Conservation (phyloP, 2,329 filamentous ascomycete species). For the Neofusicoccum sp. region DNA sequence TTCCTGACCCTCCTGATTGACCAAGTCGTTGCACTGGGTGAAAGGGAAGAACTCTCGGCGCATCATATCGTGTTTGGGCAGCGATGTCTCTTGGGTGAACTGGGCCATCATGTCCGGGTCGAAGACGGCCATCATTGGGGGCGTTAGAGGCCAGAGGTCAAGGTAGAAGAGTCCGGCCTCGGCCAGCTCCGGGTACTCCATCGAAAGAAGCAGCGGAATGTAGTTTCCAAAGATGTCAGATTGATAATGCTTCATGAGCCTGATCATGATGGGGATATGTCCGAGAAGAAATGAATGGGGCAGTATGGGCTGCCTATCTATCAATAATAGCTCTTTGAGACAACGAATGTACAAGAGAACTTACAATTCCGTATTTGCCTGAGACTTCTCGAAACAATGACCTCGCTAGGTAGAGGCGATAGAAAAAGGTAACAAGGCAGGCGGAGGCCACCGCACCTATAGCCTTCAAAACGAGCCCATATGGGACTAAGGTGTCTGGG, state of each 20-base stretch:
- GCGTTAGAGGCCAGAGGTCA: neutral
- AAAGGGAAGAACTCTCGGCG: neutral
- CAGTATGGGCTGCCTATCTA: no score
- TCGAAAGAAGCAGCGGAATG: neutral
- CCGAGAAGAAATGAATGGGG: neutral
- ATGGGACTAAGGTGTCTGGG: no score
- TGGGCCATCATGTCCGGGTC: neutral
- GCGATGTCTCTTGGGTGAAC: neutral
- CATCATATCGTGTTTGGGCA: neutral
- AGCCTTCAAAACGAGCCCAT: no score
- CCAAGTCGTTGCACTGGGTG: neutral
- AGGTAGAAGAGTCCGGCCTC: neutral
- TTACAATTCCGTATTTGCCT: no score
- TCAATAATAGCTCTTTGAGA: no score
- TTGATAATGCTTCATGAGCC: neutral
- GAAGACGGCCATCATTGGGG: neutral
- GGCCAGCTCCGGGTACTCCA: neutral
- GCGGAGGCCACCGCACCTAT: no score
- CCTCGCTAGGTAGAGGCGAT: no score
- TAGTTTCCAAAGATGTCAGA: neutral
- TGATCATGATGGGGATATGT: neutral
- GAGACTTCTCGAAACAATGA: no score
- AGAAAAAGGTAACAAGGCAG: no score
- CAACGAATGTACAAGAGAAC: no score
- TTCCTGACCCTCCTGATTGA: conserved; percentile 24